Conservation (phyloP, 345 rosid species). For the Populus ilicifolia region DNA sequence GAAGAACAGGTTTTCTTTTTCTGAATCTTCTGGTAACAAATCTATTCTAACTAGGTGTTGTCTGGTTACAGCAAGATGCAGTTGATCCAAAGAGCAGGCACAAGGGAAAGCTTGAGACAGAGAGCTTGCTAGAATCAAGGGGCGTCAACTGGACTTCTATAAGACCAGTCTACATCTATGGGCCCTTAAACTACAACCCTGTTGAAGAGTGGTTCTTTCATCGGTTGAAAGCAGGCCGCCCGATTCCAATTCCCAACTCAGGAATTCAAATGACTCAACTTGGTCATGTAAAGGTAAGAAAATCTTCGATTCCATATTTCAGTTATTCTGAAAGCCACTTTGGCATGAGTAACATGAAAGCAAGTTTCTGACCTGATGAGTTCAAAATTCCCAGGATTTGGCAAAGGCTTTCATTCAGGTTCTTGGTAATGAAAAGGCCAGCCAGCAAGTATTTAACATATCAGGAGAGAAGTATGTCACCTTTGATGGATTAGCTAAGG, state of each 20-base stretch:
- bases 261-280: constrained; percentile 82
- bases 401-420: constrained; percentile 71
- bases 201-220: constrained; percentile 99
- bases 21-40: neutral
- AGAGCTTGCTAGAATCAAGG: constrained; percentile 54
- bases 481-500: constrained; percentile 85
- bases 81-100: constrained; percentile 98
- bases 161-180: constrained; percentile 92
- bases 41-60: neutral
- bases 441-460: constrained; percentile 81
- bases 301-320: constrained; percentile 4
- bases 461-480: constrained; percentile 90
- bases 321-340: neutral
- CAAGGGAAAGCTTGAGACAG: constrained; percentile 93
- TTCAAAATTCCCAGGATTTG: constrained; percentile 56
- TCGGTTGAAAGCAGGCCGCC: constrained; percentile 88
- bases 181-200: constrained; percentile 95
- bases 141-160: constrained; percentile 91
- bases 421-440: constrained; percentile 85
- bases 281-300: constrained; percentile 89
- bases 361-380: constrained; percentile 12
- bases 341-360: neutral
- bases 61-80: constrained; percentile 55
- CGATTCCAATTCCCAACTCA: constrained; percentile 85
- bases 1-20: no score